phyloP scores from a whole-genome alignment of 331 rosid species.

The Quercus tomentella region DNA sequence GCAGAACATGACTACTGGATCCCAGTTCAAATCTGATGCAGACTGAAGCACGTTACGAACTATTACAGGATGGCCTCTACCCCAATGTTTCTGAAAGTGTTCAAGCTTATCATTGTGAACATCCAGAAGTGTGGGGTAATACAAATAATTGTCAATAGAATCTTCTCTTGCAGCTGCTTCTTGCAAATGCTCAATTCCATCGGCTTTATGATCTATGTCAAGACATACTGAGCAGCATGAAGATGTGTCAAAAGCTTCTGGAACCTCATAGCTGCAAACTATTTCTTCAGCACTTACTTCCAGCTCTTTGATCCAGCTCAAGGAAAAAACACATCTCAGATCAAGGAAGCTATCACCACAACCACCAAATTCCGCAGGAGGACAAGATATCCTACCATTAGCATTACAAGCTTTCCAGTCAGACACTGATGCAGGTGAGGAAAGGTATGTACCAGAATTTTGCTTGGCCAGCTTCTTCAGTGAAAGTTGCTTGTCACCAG shows the following conservation, averaged over 20 bases:
- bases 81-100: conserved; percentile 98
- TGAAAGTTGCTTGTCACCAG: conserved; percentile 28
- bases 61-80: conserved; percentile 87
- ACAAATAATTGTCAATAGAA: conserved; percentile 71
- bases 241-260: conserved; percentile 70
- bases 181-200: conserved; percentile 43
- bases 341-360: conserved; percentile 77
- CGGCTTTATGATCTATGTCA: conserved; percentile 42
- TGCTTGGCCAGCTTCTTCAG: conserved; percentile 32
- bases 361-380: conserved; percentile 62
- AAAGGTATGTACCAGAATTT: conserved; percentile 12
- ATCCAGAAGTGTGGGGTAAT: conserved; percentile 56
- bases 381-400: conserved; percentile 48
- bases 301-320: conserved; percentile 75
- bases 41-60: conserved; percentile 62
- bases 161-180: conserved; percentile 72
- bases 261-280: conserved; percentile 97
- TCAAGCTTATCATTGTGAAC: conserved; percentile 61
- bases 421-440: conserved; percentile 33
- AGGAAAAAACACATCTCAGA: conserved; percentile 65
- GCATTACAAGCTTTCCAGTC: conserved; percentile 42
- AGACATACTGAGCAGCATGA: conserved; percentile 70
- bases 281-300: conserved; percentile 93
- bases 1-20: conserved; percentile 79
- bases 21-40: conserved; percentile 69